Evolutionary conservation across 1,139 yeast genomes (phyloP).

Genomic region (Scheffersomyces titani): DNA sequence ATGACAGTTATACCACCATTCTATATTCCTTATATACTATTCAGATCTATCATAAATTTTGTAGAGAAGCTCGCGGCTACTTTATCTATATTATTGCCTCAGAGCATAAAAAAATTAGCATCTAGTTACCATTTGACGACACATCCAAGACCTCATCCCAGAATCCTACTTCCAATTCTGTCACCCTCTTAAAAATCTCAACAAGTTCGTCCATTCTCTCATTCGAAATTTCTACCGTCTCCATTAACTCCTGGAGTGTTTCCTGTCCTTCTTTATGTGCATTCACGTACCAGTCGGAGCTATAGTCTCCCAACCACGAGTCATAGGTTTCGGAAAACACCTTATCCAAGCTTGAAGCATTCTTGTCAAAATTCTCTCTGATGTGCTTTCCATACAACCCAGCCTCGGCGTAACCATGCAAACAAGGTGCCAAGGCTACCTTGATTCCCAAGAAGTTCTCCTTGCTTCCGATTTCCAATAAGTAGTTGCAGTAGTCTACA

Average conservation of each 20-base stretch:
- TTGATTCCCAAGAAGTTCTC: conserved; percentile 66
- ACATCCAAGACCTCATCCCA: conserved; percentile 52
- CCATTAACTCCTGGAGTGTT: conserved; percentile 46
- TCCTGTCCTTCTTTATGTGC: conserved; percentile 53
- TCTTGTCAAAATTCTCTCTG: conserved; percentile 10
- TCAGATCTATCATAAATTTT: neutral
- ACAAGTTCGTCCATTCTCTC: conserved; percentile 53
- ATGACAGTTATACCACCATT: too few relatives aligned
- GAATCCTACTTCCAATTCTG: conserved; percentile 59
- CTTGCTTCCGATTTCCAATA: conserved; percentile 51
- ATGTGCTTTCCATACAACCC: conserved; percentile 26
- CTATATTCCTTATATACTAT: neutral
- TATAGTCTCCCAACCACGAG: conserved; percentile 64
- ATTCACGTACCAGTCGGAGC: conserved; percentile 53
- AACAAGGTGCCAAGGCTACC: conserved; percentile 74
- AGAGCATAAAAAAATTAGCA: neutral
- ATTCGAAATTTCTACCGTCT: conserved; percentile 27
- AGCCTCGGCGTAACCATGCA: conserved; percentile 70
- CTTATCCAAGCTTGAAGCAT: conserved; percentile 11
- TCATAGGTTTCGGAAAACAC: conserved; percentile 37
- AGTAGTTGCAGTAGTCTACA: conserved; percentile 58
- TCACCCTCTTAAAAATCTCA: conserved; percentile 59
- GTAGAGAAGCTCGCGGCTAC: neutral
- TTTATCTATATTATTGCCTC: neutral
- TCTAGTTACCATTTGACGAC: neutral